Percentiles rank a stretch among this genome's conserved stretches.
phyloP scores from a whole-genome alignment of 768 basidiomycete species.

The Panellus pusillus region DNA sequence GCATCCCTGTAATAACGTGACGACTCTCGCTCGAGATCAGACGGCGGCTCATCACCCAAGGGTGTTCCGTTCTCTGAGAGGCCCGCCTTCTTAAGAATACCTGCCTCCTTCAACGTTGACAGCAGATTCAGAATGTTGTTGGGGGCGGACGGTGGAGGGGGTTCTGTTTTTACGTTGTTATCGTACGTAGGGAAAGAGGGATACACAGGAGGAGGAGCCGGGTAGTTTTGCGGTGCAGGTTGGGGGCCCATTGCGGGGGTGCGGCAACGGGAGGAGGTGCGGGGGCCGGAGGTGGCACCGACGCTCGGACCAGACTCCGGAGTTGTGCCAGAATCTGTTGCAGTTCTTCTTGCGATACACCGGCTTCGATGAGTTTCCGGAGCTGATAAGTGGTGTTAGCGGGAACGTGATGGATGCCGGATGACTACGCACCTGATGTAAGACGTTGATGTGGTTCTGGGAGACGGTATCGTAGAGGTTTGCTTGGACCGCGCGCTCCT shows the following conservation, averaged over 20 bases:
- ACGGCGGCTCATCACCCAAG: conserved; percentile 37
- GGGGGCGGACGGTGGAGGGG: conserved; percentile 33
- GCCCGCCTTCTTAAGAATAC: conserved; percentile 36
- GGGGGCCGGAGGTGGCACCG: conserved; percentile 39
- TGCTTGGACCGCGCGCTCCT: conserved; percentile 67
- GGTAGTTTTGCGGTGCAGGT: conserved; percentile 16
- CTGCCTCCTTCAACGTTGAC: conserved; percentile 75
- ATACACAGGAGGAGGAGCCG: conserved; percentile 17
- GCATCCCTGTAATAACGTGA: conserved; percentile 58
- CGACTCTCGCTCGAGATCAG: conserved; percentile 46
- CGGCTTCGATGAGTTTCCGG: conserved; percentile 71
- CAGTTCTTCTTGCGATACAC: conserved; percentile 79
- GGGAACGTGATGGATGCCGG: conserved; percentile 3
- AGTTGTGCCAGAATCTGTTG: conserved; percentile 74
- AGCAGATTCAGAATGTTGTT: conserved; percentile 58
- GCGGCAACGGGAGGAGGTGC: conserved; percentile 20
- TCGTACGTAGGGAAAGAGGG: conserved; percentile 17
- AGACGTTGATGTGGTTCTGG: conserved; percentile 71
- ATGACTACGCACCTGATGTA: conserved; percentile 68
- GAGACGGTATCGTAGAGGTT: conserved; percentile 73
- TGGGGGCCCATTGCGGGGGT: conserved; percentile 17
- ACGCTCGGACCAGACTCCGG: conserved; percentile 55
- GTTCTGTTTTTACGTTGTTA: conserved; percentile 25
- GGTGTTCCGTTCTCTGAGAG: conserved; percentile 58
- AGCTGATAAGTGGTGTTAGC: conserved; percentile 44